phyloP scores from a whole-genome alignment of 108 stramenopile species.

The Chaetoceros tenuissimus region DNA sequence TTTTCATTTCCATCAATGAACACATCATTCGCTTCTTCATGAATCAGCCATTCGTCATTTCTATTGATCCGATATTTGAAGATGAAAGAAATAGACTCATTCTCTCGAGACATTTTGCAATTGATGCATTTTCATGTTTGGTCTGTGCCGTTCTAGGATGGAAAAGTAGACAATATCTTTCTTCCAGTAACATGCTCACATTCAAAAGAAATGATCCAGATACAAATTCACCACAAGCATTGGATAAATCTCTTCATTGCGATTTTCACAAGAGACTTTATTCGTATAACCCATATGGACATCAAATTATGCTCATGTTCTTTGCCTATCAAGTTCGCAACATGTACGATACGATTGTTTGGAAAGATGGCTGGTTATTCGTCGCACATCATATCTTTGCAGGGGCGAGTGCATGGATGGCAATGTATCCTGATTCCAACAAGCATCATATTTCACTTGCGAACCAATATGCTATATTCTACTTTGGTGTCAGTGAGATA shows the following conservation, averaged over 20 bases:
- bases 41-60: too few relatives aligned
- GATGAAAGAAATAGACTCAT: constrained; percentile 51
- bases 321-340: constrained; percentile 81
- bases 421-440: constrained; percentile 50
- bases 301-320: constrained; percentile 47
- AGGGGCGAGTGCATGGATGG: constrained; percentile 55
- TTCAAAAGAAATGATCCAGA: too few relatives aligned
- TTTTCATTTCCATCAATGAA: too few relatives aligned
- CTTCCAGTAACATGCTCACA: too few relatives aligned
- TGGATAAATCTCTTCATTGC: too few relatives aligned
- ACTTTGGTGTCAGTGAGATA: constrained; percentile 75
- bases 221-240: too few relatives aligned
- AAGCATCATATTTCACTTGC: too few relatives aligned
- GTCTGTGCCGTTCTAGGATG: constrained; percentile 45
- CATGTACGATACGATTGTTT: constrained; percentile 64
- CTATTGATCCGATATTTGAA: constrained; percentile 49
- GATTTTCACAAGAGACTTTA: constrained; percentile 57
- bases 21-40: too few relatives aligned
- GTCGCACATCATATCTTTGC: constrained; percentile 68
- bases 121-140: constrained; percentile 46
- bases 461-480: constrained; percentile 71
- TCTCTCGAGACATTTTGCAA: constrained; percentile 65
- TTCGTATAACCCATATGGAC: constrained; percentile 44
- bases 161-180: constrained; percentile 25
- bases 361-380: constrained; percentile 80